Evolutionary conservation across 345 rosid genomes (phyloP).

Genomic region (Eucalyptus decipiens): DNA sequence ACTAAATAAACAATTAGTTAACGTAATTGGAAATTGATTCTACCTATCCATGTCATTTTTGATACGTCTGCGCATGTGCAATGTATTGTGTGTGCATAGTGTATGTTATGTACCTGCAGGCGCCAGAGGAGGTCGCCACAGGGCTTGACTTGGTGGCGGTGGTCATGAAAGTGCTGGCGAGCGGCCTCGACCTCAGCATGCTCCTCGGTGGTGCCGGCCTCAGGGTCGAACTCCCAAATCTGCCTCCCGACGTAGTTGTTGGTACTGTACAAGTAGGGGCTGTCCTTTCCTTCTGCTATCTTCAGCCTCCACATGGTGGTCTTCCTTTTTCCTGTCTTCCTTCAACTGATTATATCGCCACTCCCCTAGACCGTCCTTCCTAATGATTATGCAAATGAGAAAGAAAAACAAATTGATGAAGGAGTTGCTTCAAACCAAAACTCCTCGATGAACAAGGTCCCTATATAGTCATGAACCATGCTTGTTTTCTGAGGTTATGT

Average conservation of each 20-base stretch:
- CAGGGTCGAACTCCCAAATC: conserved; percentile 10
- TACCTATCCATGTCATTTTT: neutral
- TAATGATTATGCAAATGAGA: neutral
- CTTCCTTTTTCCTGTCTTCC: neutral
- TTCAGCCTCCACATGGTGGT: conserved; percentile 16
- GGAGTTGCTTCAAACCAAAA: neutral
- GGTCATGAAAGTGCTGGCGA: conserved; percentile 1
- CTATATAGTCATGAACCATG: neutral
- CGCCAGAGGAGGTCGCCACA: conserved; percentile 12
- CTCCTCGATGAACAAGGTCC: neutral
- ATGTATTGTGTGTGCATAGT: neutral
- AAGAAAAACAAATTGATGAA: neutral
- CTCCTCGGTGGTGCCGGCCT: neutral
- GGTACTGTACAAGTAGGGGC: conserved; percentile 4
- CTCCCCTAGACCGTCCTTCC: neutral
- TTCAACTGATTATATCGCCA: neutral
- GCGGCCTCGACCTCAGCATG: neutral
- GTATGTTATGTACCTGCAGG: neutral
- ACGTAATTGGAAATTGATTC: neutral
- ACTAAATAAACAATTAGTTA: neutral
- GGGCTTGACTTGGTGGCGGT: neutral
- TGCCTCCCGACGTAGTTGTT: conserved; percentile 6
- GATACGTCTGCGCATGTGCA: neutral
- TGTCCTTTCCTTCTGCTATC: neutral
- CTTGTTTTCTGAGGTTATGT: neutral